phyloP scores from a whole-genome alignment of 768 basidiomycete genomes.

The Mycena vitilis region DNA sequence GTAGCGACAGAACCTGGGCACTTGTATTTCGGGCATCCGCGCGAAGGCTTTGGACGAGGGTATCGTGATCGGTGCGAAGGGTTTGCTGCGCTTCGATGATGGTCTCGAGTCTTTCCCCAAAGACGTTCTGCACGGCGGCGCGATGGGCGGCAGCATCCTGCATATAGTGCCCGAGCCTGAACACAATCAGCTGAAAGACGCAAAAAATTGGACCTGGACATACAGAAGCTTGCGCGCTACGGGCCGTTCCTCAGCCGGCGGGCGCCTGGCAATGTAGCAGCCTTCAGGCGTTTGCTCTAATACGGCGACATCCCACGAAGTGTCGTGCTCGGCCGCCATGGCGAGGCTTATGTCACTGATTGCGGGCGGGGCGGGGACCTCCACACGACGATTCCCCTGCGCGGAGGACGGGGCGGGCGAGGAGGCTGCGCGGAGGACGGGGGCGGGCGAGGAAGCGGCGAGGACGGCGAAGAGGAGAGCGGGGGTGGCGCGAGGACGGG shows the following conservation, averaged over 20 bases:
- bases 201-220: slow-evolving; percentile 6
- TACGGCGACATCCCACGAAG: slow-evolving; percentile 10
- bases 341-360: background rate
- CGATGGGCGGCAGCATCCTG: background rate
- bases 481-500: background rate
- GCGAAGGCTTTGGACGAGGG: too few relatives aligned
- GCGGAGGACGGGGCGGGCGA: background rate
- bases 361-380: background rate
- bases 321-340: slow-evolving; percentile 15
- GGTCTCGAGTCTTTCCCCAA: background rate
- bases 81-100: background rate
- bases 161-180: slow-evolving; percentile 7
- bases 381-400: background rate
- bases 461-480: background rate
- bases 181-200: slow-evolving; percentile 17
- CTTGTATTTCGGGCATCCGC: background rate
- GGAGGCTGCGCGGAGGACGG: background rate
- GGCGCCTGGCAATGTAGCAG: background rate
- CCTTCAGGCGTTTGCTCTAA: background rate
- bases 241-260: slow-evolving; percentile 4
- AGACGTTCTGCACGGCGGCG: background rate
- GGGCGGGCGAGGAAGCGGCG: background rate
- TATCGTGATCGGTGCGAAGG: background rate
- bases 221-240: slow-evolving; percentile 1
- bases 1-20: background rate